phyloP scores from a whole-genome alignment of 805 yeast species.

The Vanderwaltozyma polyspora region DNA sequence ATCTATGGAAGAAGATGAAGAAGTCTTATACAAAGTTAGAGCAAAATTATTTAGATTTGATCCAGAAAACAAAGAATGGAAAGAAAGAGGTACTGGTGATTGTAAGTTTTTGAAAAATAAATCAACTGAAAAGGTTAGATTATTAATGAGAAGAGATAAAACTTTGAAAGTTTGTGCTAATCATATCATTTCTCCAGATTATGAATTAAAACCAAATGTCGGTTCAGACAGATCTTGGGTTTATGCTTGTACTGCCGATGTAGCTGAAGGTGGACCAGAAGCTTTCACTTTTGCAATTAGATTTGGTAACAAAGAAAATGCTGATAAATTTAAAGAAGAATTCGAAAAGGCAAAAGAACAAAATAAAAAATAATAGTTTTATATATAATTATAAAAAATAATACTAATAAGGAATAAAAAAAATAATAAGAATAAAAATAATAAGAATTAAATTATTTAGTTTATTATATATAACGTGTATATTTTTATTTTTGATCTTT shows the following conservation, averaged over 20 bases:
- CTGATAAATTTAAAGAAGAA: constrained; percentile 88
- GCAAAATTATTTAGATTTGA: constrained; percentile 91
- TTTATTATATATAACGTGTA: background rate
- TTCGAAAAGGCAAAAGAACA: constrained; percentile 73
- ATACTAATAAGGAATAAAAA: too few species aligned
- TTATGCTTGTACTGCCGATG: constrained; percentile 85
- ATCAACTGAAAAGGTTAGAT: constrained; percentile 67
- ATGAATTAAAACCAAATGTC: constrained; percentile 78
- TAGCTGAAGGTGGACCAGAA: constrained; percentile 91
- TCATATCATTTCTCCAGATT: constrained; percentile 77
- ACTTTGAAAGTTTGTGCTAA: constrained; percentile 97
- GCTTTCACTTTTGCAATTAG: constrained; percentile 95
- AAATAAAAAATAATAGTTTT: constrained; percentile 35
- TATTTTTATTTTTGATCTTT: background rate
- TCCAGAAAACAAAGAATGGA: constrained; percentile 85
- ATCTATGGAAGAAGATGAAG: constrained; percentile 89
- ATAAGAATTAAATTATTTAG: background rate
- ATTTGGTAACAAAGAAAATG: constrained; percentile 84
- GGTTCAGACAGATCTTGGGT: constrained; percentile 99
- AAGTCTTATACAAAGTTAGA: constrained; percentile 71
- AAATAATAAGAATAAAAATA: too few species aligned
- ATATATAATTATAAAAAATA: too few species aligned
- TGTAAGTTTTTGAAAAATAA: constrained; percentile 91
- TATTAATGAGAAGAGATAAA: constrained; percentile 98
- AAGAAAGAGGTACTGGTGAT: constrained; percentile 98